Percentiles rank a stretch among this genome's conserved stretches.
Conservation (phyloP, 495 filamentous ascomycete species). For the Hypoxylon crocopeplum region DNA sequence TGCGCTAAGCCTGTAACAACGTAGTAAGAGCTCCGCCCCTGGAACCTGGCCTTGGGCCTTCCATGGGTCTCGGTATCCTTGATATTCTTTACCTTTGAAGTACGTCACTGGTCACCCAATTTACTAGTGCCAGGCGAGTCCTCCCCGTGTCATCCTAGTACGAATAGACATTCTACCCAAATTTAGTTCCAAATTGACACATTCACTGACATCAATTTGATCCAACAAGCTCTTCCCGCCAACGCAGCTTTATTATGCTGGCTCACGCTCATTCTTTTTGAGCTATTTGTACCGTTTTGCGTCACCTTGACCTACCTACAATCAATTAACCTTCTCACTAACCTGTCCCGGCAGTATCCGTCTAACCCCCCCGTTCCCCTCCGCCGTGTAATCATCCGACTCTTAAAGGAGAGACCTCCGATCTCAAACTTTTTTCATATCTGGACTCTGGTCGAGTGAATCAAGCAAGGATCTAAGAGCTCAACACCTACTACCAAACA, state of each 20-base stretch:
- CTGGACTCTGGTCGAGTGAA: conserved; percentile 1
- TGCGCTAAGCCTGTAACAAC: conserved; percentile 17
- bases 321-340: conserved; percentile 23
- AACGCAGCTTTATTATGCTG: conserved; percentile 29
- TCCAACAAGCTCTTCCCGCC: conserved; percentile 19
- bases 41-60: background rate
- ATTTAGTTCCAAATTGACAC: conserved; percentile 17
- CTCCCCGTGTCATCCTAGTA: conserved; percentile 15
- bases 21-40: background rate
- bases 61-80: conserved; percentile 16
- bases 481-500: background rate
- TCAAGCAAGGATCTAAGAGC: conserved; percentile 8
- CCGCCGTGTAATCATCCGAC: conserved; percentile 26
- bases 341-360: conserved; percentile 30
- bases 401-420: conserved; percentile 30
- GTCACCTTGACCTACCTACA: conserved; percentile 27
- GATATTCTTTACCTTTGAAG: conserved; percentile 20
- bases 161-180: conserved; percentile 20
- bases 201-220: conserved; percentile 35
- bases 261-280: conserved; percentile 8
- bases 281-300: conserved; percentile 21
- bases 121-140: conserved; percentile 19
- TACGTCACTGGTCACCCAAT: conserved; percentile 34
- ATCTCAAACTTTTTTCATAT: conserved; percentile 35
- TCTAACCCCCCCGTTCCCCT: conserved; percentile 26